Conservation (phyloP, 371 early-diverging fungal genomes). For the Funneliformis caledonium region DNA sequence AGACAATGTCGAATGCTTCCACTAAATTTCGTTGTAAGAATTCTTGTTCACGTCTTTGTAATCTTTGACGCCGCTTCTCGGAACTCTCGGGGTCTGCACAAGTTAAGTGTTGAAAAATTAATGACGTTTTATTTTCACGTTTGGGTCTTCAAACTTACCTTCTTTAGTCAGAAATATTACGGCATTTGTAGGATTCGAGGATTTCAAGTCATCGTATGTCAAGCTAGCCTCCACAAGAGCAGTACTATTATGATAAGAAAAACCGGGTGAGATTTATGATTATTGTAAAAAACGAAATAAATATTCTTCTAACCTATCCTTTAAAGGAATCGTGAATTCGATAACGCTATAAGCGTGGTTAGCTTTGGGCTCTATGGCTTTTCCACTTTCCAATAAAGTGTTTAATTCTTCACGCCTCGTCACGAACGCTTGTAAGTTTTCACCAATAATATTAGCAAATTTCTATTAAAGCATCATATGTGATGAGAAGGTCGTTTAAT, state of each 20-base stretch:
- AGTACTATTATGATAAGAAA: not conserved
- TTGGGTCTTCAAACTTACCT: not conserved
- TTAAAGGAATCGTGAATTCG: not conserved
- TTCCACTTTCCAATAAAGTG: not conserved
- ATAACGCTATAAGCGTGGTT: not conserved
- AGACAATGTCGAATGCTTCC: not conserved
- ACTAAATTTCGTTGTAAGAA: not conserved
- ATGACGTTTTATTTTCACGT: not conserved
- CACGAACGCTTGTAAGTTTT: constrained; percentile 30
- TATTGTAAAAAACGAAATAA: not conserved
- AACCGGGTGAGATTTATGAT: not conserved
- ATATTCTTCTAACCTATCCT: not conserved
- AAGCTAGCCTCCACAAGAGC: not conserved
- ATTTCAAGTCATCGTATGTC: constrained; percentile 6
- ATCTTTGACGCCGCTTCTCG: not conserved
- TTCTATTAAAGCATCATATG: constrained; percentile 1
- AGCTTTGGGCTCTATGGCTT: not conserved
- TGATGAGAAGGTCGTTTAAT: not conserved
- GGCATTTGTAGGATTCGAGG: not conserved
- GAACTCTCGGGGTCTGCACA: not conserved
- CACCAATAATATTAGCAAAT: not conserved
- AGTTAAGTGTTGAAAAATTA: not conserved
- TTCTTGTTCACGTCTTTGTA: constrained; percentile 16
- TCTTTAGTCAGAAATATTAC: not conserved
- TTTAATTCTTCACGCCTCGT: constrained; percentile 25